Conservation (phyloP, 169 alveolate genomes). For the Cryptosporidium felis region DNA sequence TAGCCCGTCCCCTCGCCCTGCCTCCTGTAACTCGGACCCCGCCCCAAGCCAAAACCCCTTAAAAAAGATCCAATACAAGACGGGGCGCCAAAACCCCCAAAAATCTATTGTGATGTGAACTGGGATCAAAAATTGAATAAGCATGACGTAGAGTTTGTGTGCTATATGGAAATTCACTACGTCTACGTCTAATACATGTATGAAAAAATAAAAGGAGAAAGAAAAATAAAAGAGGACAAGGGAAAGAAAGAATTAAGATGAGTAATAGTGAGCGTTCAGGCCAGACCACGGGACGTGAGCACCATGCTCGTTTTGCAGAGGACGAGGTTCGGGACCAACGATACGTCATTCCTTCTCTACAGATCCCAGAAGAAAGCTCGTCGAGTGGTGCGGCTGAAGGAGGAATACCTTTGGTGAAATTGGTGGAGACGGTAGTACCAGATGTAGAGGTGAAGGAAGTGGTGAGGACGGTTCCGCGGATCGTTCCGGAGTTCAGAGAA, state of each 20-base stretch:
- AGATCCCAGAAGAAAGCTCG: slow-evolving; percentile 64
- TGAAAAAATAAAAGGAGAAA: slow-evolving; percentile 9
- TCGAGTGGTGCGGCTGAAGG: slow-evolving; percentile 53
- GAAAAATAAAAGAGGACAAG: slow-evolving; percentile 48
- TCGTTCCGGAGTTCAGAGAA: slow-evolving; percentile 81
- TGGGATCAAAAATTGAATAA: slow-evolving; percentile 43
- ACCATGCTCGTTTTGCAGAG: slow-evolving; percentile 71
- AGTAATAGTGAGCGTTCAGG: slow-evolving; percentile 72
- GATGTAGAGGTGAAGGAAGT: slow-evolving; percentile 82
- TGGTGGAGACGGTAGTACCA: slow-evolving; percentile 83
- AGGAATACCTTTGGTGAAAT: slow-evolving; percentile 82
- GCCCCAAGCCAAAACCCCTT: no score
- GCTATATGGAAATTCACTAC: slow-evolving; percentile 60
- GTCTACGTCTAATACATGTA: slow-evolving; percentile 71
- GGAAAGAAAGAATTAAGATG: slow-evolving; percentile 46
- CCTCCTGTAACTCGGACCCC: no score
- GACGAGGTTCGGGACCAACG: slow-evolving; percentile 55
- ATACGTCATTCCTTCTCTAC: slow-evolving; percentile 52
- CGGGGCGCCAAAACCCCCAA: slow-evolving; percentile 30
- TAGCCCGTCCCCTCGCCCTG: no score
- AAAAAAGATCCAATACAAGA: slow-evolving; percentile 64
- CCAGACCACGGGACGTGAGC: slow-evolving; percentile 71
- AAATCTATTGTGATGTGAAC: slow-evolving; percentile 21
- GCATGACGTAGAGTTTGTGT: slow-evolving; percentile 70
- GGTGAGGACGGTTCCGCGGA: slow-evolving; percentile 83